These are phyloP conservation scores for Penicillium sp. DNA, from an alignment of 2,329 filamentous ascomycete genomes.

Conservation along the genomic window DNA sequence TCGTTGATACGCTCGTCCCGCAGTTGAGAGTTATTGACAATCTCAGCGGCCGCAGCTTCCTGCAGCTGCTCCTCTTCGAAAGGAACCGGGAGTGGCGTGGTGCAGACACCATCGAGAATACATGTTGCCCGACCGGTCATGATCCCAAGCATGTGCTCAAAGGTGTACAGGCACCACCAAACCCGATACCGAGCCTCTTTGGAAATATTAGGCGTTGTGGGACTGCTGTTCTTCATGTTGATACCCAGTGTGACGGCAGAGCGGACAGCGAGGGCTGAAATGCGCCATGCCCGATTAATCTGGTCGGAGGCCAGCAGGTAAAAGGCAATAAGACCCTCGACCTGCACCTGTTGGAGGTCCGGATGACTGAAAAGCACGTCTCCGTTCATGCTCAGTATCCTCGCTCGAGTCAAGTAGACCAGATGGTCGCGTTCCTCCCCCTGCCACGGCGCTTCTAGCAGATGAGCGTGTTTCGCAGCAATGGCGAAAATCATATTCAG, in stretches of 20 bases:
- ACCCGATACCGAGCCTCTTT: slow-evolving; percentile 43
- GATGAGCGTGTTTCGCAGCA: slow-evolving; percentile 38
- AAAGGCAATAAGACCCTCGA: slow-evolving; percentile 40
- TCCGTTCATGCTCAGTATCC: slow-evolving; percentile 39
- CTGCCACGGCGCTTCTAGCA: slow-evolving; percentile 38
- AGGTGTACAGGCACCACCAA: slow-evolving; percentile 42
- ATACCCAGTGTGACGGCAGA: slow-evolving; percentile 40
- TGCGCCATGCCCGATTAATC: slow-evolving; percentile 43
- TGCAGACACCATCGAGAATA: slow-evolving; percentile 40
- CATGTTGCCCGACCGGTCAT: slow-evolving; percentile 44
- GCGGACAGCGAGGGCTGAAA: slow-evolving; percentile 39
- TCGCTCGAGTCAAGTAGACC: slow-evolving; percentile 40
- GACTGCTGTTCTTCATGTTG: slow-evolving; percentile 40
- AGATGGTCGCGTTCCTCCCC: slow-evolving; percentile 40
- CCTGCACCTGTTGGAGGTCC: slow-evolving; percentile 43
- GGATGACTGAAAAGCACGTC: slow-evolving; percentile 40
- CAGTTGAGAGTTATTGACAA: slow-evolving; percentile 27
- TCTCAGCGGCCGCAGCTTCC: slow-evolving; percentile 26
- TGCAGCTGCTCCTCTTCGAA: slow-evolving; percentile 37
- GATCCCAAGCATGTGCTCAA: slow-evolving; percentile 41
- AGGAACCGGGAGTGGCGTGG: slow-evolving; percentile 38
- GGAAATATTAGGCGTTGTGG: slow-evolving; percentile 31
- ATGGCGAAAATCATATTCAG: slow-evolving; percentile 45
- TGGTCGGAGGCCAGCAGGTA: slow-evolving; percentile 40
- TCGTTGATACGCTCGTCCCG: slow-evolving; percentile 30